Base-by-base conservation (phyloP, 108 stramenopile genomes). In the Discostella stelligeroides region DNA sequence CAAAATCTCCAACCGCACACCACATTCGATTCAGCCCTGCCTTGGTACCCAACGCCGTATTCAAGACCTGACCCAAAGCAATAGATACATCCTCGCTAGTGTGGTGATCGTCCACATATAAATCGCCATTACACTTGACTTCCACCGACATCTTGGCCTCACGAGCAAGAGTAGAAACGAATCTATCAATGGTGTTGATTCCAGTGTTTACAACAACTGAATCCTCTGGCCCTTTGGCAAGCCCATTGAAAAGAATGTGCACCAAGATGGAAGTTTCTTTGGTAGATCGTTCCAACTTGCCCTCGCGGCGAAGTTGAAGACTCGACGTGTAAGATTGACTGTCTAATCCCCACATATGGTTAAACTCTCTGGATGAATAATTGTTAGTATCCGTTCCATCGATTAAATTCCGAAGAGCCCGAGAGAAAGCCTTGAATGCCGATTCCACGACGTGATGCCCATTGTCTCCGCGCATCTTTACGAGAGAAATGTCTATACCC, bases 51-150 rank as follows among this genome's bases (percentile, higher is more conserved):
- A 95, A 73, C 0, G 92, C 92, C 68, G 83, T 78, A 54, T 88
- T 87, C 73, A 95, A 76, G 25, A 85, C 88, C 68, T 97, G 92
- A 17, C 97, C 97, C 11, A 98, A 59, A 21, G 95, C 95, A 73
- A 98, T 92, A 27, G 88, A 84, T 24, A 96, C 96, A 82, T 98
- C 97, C 81, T 98, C 97, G 13, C 92, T 88, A 11, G 96, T 94
- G 75, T 98, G 97, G 73, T 98, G 97, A 81, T 98, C 97, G 73
- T 98, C 97, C 13, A 98, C 94, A 81, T 91, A 90, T 63, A 95
- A 75, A 68, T 98, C 97, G 24, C 97, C 97, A 21, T 80, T 59
- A 74, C 95, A 96, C 34, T 68, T 54, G 9, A 95, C 74, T 27
- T 77, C 66, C 0, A 96, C 70, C 29, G 86, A 83, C 59, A 96